Evolutionary conservation across 2,329 filamentous ascomycete genomes (phyloP).

Genomic region (Penicillium sp.): DNA sequence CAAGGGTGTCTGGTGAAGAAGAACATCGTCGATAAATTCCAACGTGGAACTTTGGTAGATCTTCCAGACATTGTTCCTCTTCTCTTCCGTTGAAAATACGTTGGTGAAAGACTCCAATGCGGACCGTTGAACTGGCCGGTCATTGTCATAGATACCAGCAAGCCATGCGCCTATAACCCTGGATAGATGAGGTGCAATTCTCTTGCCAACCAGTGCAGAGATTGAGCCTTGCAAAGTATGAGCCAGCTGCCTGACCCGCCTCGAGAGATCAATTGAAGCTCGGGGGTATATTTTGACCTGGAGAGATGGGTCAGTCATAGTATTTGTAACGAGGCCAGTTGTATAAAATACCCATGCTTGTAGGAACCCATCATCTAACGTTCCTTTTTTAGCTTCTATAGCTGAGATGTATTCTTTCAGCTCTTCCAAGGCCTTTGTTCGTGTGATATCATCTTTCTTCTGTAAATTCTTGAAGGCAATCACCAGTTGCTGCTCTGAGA

Average conservation of each 20-base stretch:
- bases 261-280: slow-evolving; percentile 83
- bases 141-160: slow-evolving; percentile 82
- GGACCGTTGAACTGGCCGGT: slow-evolving; percentile 72
- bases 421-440: slow-evolving; percentile 86
- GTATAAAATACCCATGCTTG: slow-evolving; percentile 75
- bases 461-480: slow-evolving; percentile 90
- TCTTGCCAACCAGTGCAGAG: slow-evolving; percentile 65
- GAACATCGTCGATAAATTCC: slow-evolving; percentile 76
- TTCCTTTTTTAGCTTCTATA: slow-evolving; percentile 55
- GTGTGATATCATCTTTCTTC: slow-evolving; percentile 92
- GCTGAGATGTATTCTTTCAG: slow-evolving; percentile 66
- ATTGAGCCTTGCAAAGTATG: slow-evolving; percentile 71
- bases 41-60: slow-evolving; percentile 79
- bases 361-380: slow-evolving; percentile 76
- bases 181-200: slow-evolving; percentile 77
- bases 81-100: slow-evolving; percentile 79
- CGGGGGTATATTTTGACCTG: slow-evolving; percentile 85
- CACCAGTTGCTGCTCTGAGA: slow-evolving; percentile 78
- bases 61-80: slow-evolving; percentile 73
- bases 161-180: slow-evolving; percentile 86
- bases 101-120: slow-evolving; percentile 73
- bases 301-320: slow-evolving; percentile 14
- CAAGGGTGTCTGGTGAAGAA: slow-evolving; percentile 72
- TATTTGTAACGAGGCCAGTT: neutral
- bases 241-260: slow-evolving; percentile 82